Evolutionary conservation across 1,284 basidiomycete genomes (phyloP).

Genomic region (Puccinia horiana): DNA sequence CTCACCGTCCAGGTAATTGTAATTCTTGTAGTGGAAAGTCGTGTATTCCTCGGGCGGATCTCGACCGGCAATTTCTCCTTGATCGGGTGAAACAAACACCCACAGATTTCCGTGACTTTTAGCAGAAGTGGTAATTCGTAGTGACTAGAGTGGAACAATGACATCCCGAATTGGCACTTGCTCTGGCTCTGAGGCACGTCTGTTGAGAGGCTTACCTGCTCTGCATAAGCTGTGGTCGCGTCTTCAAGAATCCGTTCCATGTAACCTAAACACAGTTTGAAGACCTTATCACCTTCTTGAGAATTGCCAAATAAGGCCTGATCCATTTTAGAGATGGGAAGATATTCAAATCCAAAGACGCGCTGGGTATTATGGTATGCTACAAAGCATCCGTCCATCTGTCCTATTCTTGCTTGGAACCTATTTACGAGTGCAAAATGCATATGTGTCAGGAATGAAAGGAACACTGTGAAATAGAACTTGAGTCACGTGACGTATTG

Average conservation of each 20-base stretch:
- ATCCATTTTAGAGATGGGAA: conserved; percentile 86
- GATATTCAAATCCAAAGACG: conserved; percentile 93
- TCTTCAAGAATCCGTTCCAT: conserved; percentile 72
- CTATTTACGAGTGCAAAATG: conserved; percentile 59
- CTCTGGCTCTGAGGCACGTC: neutral
- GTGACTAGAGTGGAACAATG: conserved; percentile 11
- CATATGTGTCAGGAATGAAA: neutral
- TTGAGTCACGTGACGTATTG: neutral
- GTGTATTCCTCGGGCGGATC: conserved; percentile 44
- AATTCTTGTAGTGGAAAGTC: conserved; percentile 46
- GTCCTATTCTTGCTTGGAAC: conserved; percentile 92
- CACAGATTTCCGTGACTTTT: conserved; percentile 44
- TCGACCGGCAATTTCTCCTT: conserved; percentile 19
- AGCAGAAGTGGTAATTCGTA: conserved; percentile 46
- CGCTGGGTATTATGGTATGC: conserved; percentile 89
- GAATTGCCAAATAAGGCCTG: conserved; percentile 70
- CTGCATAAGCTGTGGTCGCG: conserved; percentile 68
- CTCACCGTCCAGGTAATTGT: conserved; percentile 47
- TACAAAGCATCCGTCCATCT: conserved; percentile 95
- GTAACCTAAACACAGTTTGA: conserved; percentile 72
- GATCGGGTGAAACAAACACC: conserved; percentile 40
- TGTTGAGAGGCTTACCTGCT: conserved; percentile 58
- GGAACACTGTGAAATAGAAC: conserved; percentile 10
- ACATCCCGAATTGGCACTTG: neutral
- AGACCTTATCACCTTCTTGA: conserved; percentile 71